These are phyloP conservation scores for Cordyceps cicadae DNA, from an alignment of 2,329 filamentous ascomycete genomes.

Conservation along the genomic window DNA sequence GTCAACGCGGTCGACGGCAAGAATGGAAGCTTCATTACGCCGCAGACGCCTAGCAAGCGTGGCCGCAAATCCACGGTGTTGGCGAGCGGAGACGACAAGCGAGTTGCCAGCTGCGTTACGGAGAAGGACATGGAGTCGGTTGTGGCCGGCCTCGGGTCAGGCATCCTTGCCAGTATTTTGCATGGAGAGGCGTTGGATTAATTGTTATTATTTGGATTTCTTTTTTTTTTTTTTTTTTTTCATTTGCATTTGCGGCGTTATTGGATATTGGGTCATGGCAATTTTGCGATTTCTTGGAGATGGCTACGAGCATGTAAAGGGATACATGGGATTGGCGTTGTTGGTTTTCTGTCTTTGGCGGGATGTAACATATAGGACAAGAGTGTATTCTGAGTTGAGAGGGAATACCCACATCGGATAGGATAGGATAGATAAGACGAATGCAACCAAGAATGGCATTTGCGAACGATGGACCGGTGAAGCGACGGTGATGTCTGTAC, in stretches of 20 bases:
- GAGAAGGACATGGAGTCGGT: constrained; percentile 69
- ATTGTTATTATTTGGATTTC: background rate
- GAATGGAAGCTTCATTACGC: constrained; percentile 55
- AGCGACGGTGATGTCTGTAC: background rate
- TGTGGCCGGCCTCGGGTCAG: constrained; percentile 53
- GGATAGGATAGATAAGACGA: background rate
- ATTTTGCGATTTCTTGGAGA: background rate
- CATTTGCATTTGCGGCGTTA: background rate
- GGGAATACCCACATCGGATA: background rate
- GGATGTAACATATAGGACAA: background rate
- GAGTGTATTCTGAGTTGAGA: background rate
- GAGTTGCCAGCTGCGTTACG: constrained; percentile 70
- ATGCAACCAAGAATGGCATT: background rate
- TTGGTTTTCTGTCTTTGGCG: background rate
- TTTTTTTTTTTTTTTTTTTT: background rate
- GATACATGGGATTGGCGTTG: background rate
- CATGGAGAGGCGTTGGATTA: constrained; percentile 52
- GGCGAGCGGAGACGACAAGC: constrained; percentile 60
- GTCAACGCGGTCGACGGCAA: constrained; percentile 63
- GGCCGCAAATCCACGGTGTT: constrained; percentile 53
- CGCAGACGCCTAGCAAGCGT: constrained; percentile 65
- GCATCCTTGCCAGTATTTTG: constrained; percentile 55
- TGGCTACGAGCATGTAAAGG: background rate
- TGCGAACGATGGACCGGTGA: background rate
- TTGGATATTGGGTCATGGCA: background rate